Percentiles rank a stretch among this genome's conserved stretches.
Conservation (phyloP, 768 basidiomycete genomes). For the Trametes sanguinea region DNA sequence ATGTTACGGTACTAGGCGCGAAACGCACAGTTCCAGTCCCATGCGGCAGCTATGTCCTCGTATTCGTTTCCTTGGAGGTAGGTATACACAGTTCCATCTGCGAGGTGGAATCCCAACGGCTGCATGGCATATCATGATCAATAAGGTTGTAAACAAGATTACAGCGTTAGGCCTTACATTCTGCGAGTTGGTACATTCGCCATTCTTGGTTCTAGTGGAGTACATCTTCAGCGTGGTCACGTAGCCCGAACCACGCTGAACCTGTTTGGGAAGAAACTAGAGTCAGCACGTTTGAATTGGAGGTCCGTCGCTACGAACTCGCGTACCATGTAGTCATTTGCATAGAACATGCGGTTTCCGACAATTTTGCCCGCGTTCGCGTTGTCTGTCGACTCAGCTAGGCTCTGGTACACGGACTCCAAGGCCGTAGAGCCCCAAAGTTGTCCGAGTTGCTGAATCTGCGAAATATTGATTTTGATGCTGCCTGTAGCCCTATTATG, state of each 20-base stretch:
- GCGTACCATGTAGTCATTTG: constrained; percentile 68
- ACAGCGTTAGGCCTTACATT: constrained; percentile 44
- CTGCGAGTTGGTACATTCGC: constrained; percentile 65
- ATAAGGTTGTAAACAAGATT: no score
- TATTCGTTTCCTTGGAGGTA: constrained; percentile 70
- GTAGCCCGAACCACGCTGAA: constrained; percentile 61
- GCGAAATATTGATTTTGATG: constrained; percentile 58
- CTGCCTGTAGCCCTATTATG: constrained; percentile 48
- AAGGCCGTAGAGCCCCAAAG: constrained; percentile 51
- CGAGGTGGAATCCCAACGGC: constrained; percentile 70
- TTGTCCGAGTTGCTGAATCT: constrained; percentile 50
- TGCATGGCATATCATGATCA: constrained; percentile 18
- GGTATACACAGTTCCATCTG: constrained; percentile 65
- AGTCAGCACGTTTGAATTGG: no score
- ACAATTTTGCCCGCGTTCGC: constrained; percentile 56
- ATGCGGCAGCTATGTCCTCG: constrained; percentile 68
- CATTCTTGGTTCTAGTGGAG: constrained; percentile 57
- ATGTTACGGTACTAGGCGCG: no score
- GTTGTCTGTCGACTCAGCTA: constrained; percentile 39
- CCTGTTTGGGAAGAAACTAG: constrained; percentile 37
- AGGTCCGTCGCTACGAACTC: no score
- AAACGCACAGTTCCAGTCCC: constrained; percentile 64
- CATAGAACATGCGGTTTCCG: constrained; percentile 67
- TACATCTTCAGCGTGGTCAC: constrained; percentile 65
- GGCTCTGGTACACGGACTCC: constrained; percentile 39